phyloP scores from a whole-genome alignment of 2,329 filamentous ascomycete genomes.

The Trichoderma sp. region DNA sequence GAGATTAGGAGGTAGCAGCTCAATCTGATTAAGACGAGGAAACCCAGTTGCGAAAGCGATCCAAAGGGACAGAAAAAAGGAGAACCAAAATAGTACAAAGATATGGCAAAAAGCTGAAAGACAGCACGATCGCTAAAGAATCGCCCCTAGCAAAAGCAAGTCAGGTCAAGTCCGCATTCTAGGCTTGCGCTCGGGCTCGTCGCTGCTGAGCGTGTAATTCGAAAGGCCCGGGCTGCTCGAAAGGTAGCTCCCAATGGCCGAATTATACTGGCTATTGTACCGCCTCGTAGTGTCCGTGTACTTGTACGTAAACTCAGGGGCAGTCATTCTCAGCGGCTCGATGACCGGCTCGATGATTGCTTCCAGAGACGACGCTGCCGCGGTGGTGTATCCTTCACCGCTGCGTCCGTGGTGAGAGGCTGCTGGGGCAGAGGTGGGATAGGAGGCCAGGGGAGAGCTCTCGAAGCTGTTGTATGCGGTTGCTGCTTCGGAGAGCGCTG shows the following conservation, averaged over 20 bases:
- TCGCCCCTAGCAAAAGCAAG: not conserved
- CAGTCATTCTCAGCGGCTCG: constrained; percentile 31
- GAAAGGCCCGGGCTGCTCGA: constrained; percentile 5
- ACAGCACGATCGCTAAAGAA: not conserved
- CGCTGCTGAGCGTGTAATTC: constrained; percentile 15
- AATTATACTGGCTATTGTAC: constrained; percentile 20
- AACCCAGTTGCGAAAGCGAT: not conserved
- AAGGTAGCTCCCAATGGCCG: constrained; percentile 13
- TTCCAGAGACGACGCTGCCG: constrained; percentile 10
- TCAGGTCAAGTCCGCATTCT: not conserved
- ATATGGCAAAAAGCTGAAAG: not conserved
- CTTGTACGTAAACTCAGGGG: constrained; percentile 38
- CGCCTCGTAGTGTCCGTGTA: constrained; percentile 38
- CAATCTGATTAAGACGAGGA: not conserved
- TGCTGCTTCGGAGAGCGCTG: constrained; percentile 22
- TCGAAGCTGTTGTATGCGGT: constrained; percentile 28
- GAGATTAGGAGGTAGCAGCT: not conserved
- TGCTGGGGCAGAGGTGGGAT: constrained; percentile 10
- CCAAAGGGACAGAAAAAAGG: not conserved
- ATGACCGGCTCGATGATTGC: constrained; percentile 30
- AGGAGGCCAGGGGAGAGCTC: constrained; percentile 25
- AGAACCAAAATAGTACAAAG: not conserved
- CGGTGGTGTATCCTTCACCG: constrained; percentile 31
- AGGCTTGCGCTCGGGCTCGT: constrained; percentile 21
- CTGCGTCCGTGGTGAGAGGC: not conserved